Base-by-base conservation (phyloP, 805 yeast species). In the Metschnikowia borealis region DNA sequence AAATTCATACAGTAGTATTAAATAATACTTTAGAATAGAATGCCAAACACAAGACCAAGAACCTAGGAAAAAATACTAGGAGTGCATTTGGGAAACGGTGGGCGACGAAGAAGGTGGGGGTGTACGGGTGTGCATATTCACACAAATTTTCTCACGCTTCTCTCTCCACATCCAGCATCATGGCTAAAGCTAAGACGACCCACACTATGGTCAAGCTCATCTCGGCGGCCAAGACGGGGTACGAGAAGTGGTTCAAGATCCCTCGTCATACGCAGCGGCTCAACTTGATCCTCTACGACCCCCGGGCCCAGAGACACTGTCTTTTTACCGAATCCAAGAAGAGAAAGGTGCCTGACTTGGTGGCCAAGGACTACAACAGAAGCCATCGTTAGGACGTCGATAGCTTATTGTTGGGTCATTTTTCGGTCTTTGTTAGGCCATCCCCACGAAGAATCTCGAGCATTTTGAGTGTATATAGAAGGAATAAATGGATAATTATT, bases 141-240 rank as follows among this genome's bases (percentile, higher is more conserved):
- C 31, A 10, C 48, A 48, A 34, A 33, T 40, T 37, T 47, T 40
- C 38, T 41, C 50, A 38, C 29, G 11, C 1, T 5, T n/a, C 32
- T 8, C 3, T 8, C 31, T 31, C 23, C 26, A 17, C 38, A 13
- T 8, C 31, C 45, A 32, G 36, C 42, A 54, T 14, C 44, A 57
- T 57, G 60, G 60, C 60, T 20, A 64, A 86, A 67, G 83, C 85
- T 41, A 88, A 88, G 70, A 78, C 87, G 23, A 83, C 90, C 62
- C 83, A 83, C 58, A 86, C 96, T 3, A 83, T 91, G 63, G 85
- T 92, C 51, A 89, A 89, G 68, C 79, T 92, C 55, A 74, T 91
- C 2, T 92, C 98, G 1, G 79, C 94, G 2, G 98, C 97, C 15
- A 81, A 85, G 59, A 91, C 98, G 0, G 98, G 98, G 1, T 88